Evolutionary conservation across 2,329 filamentous ascomycete genomes (phyloP).

Genomic region (Conoideocrella luteorostrata): DNA sequence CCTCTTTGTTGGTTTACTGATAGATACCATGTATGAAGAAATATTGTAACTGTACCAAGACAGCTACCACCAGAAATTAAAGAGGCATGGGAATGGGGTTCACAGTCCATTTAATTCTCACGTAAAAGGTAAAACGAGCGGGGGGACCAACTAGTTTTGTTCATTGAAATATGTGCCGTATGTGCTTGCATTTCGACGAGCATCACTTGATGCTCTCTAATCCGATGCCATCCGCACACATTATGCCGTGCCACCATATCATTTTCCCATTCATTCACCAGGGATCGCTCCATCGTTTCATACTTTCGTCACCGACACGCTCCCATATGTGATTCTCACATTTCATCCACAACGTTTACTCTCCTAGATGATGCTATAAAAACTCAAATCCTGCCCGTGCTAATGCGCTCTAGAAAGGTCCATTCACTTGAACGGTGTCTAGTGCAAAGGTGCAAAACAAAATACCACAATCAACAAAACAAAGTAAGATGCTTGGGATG

Average conservation of each 20-base stretch:
- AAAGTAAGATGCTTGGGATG: neutral
- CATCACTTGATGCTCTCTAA: conserved; percentile 9
- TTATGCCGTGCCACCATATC: too few relatives aligned
- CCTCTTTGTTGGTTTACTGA: too few relatives aligned
- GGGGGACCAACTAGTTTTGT: conserved; percentile 2
- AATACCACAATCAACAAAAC: conserved; percentile 13
- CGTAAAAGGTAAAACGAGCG: too few relatives aligned
- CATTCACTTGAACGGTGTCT: conserved; percentile 30
- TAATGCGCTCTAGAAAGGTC: conserved; percentile 10
- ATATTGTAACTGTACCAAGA: too few relatives aligned
- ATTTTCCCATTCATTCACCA: too few relatives aligned
- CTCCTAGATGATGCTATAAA: conserved; percentile 6
- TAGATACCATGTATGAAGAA: too few relatives aligned
- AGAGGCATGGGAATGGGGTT: too few relatives aligned
- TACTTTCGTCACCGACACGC: conserved; percentile 4
- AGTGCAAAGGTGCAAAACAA: conserved; percentile 17
- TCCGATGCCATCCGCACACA: conserved; percentile 6
- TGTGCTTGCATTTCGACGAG: conserved; percentile 6
- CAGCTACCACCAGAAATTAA: neutral
- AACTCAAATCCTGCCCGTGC: conserved; percentile 1
- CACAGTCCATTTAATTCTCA: too few relatives aligned
- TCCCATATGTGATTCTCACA: neutral
- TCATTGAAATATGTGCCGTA: conserved; percentile 1
- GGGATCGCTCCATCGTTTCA: too few relatives aligned
- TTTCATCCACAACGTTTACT: neutral